These are phyloP conservation scores for Apophysomyces sp. DNA, from an alignment of 371 early-diverging fungal species.

Conservation along the genomic window DNA sequence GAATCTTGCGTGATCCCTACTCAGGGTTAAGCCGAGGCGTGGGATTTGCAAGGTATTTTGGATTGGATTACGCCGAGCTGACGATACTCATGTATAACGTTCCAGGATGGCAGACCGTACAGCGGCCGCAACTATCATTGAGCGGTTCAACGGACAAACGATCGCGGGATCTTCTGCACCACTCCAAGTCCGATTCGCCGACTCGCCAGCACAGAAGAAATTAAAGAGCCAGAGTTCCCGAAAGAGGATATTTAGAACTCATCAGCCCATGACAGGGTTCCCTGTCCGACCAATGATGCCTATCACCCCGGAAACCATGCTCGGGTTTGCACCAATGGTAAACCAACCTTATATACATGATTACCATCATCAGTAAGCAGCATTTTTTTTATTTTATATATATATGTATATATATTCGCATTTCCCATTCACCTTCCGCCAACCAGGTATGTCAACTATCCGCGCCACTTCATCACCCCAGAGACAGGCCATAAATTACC, in stretches of 20 bases:
- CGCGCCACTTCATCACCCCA: constrained; percentile 12
- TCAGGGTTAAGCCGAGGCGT: constrained; percentile 69
- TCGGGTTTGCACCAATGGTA: constrained; percentile 24
- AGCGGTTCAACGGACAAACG: constrained; percentile 61
- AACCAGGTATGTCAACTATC: constrained; percentile 7
- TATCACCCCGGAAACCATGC: constrained; percentile 50
- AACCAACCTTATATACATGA: constrained; percentile 4
- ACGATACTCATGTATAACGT: background rate
- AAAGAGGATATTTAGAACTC: constrained; percentile 38
- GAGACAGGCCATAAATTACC: constrained; percentile 1
- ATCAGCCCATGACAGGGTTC: constrained; percentile 32
- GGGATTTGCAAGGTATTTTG: constrained; percentile 71
- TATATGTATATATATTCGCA: background rate
- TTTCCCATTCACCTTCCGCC: background rate
- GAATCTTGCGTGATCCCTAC: constrained; percentile 70
- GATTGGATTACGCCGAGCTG: background rate
- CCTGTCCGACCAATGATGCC: constrained; percentile 42
- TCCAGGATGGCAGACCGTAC: constrained; percentile 69
- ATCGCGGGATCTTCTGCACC: constrained; percentile 68
- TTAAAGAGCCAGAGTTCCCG: constrained; percentile 62
- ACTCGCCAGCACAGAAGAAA: constrained; percentile 77
- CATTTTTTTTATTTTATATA: background rate
- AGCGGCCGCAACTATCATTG: constrained; percentile 66
- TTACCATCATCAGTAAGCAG: constrained; percentile 5
- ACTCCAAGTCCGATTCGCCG: constrained; percentile 81